Base-by-base conservation (phyloP, 225 moss, liverwort and hornwort species). In the Climacium dendroides region DNA sequence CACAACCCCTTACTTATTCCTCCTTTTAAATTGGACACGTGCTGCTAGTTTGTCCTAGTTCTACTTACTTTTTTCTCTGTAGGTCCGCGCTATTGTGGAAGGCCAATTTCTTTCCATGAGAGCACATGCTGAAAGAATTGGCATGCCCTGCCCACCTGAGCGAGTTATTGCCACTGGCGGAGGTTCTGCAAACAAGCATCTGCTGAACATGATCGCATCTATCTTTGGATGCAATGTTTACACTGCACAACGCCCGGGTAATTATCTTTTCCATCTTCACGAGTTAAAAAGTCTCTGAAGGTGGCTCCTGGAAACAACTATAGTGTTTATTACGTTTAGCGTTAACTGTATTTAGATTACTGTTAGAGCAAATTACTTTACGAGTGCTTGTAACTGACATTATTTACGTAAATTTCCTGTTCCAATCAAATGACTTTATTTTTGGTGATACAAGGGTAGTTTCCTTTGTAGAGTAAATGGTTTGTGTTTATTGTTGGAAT, bases 41-140 rank as follows among this genome's bases (percentile, higher is more conserved):
- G 54, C 53, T 80, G 19, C 80, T 58, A 39, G 58, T 58, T 78
- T 58, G 78, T 57, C 74, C 11, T 80, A 20, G 15, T 78, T 73
- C 53, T 53, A 12, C 23, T 66, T 59, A 35, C 19, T 43, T 53
- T 16, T 54, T 34, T 48, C 35, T 90, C 28, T 84, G 83, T 72
- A 99, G 99, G 97, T 96, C 30, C 91, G 99, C 57, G 99, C 97
- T 24, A 91, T 99, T 80, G 94, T 94, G 47, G 99, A 99, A 94
- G 99, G 99, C 48, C 99, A 99, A 37, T 89, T 99, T 69, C 90
- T 99, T 82, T 95, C 95, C 77, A 99, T 99, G 99, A 95, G 96
- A 90, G 91, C 92, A 52, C 99, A 99, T 73, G 93, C 95, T 25
- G 94, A 91, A 86, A 91, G 92, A 58, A 96, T 99, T 59, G 99